These are phyloP conservation scores for Furculomyces boomerangus DNA, from an alignment of 371 early-diverging fungal genomes.

Conservation along the genomic window DNA sequence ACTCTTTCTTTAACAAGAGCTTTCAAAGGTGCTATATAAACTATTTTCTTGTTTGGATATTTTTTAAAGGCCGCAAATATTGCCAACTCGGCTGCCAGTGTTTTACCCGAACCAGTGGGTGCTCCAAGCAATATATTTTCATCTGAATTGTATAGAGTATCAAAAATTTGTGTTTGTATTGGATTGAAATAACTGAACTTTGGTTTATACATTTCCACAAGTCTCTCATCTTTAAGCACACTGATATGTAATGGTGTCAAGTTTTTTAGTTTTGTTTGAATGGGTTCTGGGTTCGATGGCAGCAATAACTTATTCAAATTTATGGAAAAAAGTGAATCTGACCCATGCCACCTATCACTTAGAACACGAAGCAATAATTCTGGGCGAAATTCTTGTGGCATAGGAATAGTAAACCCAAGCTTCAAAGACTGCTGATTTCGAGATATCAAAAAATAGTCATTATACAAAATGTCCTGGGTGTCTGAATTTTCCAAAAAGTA, in stretches of 20 bases:
- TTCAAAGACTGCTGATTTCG: slow-evolving; percentile 20
- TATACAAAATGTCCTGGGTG: slow-evolving; percentile 41
- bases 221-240: slow-evolving; percentile 54
- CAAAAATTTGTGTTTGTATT: slow-evolving; percentile 95
- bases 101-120: slow-evolving; percentile 98
- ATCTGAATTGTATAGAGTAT: slow-evolving; percentile 72
- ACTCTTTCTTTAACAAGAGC: slow-evolving; percentile 96
- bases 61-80: slow-evolving; percentile 81
- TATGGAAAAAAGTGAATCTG: not conserved
- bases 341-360: not conserved
- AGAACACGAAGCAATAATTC: not conserved
- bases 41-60: slow-evolving; percentile 60
- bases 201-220: slow-evolving; percentile 58
- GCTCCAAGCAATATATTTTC: slow-evolving; percentile 90
- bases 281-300: slow-evolving; percentile 3
- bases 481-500: slow-evolving; percentile 82
- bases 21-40: slow-evolving; percentile 99
- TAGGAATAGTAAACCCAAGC: slow-evolving; percentile 45
- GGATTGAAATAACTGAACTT: slow-evolving; percentile 91
- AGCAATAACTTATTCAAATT: not conserved
- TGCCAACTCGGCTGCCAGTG: slow-evolving; percentile 89
- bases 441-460: slow-evolving; percentile 34
- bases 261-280: slow-evolving; percentile 75
- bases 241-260: slow-evolving; percentile 73
- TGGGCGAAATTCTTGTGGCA: slow-evolving; percentile 41